Conservation (phyloP, 1,284 basidiomycete genomes). For the Puccinia coronata region DNA sequence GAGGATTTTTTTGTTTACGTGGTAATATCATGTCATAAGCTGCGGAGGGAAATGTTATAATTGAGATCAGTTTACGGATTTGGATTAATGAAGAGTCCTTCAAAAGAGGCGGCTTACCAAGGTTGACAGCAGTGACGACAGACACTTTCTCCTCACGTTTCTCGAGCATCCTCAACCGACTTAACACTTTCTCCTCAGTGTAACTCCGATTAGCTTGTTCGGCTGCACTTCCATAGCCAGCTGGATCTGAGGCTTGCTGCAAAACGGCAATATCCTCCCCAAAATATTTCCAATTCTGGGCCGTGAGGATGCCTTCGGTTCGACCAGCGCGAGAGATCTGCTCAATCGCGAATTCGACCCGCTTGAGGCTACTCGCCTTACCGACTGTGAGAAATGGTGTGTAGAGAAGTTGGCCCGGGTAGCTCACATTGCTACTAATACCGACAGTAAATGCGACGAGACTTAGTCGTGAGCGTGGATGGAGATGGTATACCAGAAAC, state of each 20-base stretch:
- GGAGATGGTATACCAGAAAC: constrained; percentile 75
- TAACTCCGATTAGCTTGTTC: neutral
- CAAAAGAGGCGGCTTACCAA: constrained; percentile 64
- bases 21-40: constrained; percentile 89
- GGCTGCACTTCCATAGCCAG: neutral
- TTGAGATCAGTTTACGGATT: neutral
- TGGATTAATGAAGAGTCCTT: neutral
- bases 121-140: constrained; percentile 92
- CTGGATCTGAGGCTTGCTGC: neutral
- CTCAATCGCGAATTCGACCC: constrained; percentile 76
- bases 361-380: constrained; percentile 68
- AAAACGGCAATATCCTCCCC: constrained; percentile 9
- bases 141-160: constrained; percentile 85
- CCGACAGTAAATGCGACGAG: constrained; percentile 81
- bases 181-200: neutral
- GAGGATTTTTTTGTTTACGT: constrained; percentile 82
- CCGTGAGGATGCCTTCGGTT: constrained; percentile 56
- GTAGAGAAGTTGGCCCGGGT: constrained; percentile 69
- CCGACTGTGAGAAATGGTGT: constrained; percentile 82
- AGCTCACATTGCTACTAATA: constrained; percentile 62
- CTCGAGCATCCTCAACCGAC: constrained; percentile 75
- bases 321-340: constrained; percentile 64
- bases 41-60: constrained; percentile 54
- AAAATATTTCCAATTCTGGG: constrained; percentile 29
- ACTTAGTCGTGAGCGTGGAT: constrained; percentile 74